phyloP scores from a whole-genome alignment of 2,329 filamentous ascomycete species.

The Botryotinia globosa region DNA sequence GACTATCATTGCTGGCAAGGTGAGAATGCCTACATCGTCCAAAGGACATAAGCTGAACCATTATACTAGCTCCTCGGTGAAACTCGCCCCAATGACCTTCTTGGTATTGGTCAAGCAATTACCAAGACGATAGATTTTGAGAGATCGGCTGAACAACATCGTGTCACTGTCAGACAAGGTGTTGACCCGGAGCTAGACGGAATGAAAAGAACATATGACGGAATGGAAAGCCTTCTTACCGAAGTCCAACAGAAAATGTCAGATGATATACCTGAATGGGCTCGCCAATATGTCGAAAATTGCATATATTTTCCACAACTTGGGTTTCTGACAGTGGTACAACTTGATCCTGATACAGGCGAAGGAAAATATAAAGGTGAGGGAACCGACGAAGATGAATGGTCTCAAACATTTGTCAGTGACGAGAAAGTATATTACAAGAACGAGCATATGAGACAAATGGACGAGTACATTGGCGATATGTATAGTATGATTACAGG shows the following conservation, averaged over 20 bases:
- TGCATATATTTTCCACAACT: conserved; percentile 91
- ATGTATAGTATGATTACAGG: conserved; percentile 80
- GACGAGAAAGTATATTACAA: conserved; percentile 80
- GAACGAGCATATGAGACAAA: conserved; percentile 72
- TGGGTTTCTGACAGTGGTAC: conserved; percentile 80
- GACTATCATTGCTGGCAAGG: conserved; percentile 53
- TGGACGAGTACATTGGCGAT: conserved; percentile 81
- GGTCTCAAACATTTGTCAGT: conserved; percentile 76
- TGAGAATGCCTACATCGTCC: conserved; percentile 32
- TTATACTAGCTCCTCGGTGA: conserved; percentile 52
- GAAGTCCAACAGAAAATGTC: conserved; percentile 64
- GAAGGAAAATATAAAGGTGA: conserved; percentile 62
- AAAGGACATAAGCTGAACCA: conserved; percentile 4
- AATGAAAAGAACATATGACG: conserved; percentile 74
- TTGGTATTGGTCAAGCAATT: conserved; percentile 67
- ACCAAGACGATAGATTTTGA: conserved; percentile 77
- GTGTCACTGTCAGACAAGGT: conserved; percentile 69
- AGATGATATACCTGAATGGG: conserved; percentile 58
- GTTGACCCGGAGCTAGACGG: conserved; percentile 73
- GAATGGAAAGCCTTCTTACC: conserved; percentile 70
- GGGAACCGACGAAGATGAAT: conserved; percentile 54
- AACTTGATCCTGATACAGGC: conserved; percentile 56
- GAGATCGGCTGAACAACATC: conserved; percentile 62
- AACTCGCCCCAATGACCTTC: conserved; percentile 58
- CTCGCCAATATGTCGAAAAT: conserved; percentile 55